A percentile compares a stretch with the other conserved stretches of the same genome.
phyloP scores from a whole-genome alignment of 768 basidiomycete genomes.

The Russula ochroleuca region DNA sequence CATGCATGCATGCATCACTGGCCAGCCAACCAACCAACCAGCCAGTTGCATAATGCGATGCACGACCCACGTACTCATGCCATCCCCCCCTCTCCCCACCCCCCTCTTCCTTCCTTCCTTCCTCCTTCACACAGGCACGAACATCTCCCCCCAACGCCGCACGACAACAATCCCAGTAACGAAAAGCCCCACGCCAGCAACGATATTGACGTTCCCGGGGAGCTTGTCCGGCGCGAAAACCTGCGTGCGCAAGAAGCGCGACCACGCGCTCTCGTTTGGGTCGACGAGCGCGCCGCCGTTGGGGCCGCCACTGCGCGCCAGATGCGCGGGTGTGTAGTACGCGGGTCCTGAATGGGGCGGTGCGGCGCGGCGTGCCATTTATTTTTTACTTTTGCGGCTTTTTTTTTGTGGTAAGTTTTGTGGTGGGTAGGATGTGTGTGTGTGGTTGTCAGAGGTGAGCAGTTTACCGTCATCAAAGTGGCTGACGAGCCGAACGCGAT shows the following conservation, averaged over 20 bases:
- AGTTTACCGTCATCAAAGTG: background rate
- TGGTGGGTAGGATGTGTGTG: background rate
- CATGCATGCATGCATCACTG: background rate
- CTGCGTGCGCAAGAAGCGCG: conserved; percentile 53
- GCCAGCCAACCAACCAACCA: too few species aligned
- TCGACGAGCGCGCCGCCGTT: conserved; percentile 43
- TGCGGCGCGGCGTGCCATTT: conserved; percentile 67
- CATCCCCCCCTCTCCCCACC: background rate
- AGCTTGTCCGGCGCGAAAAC: conserved; percentile 70
- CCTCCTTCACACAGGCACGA: conserved; percentile 55
- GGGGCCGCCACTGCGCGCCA: conserved; percentile 30
- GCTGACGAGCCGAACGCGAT: background rate
- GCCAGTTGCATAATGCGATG: background rate
- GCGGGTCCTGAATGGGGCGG: conserved; percentile 51
- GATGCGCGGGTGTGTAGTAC: conserved; percentile 48
- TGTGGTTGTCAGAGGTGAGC: background rate
- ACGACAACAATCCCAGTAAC: conserved; percentile 64
- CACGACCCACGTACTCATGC: too few species aligned
- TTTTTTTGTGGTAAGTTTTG: background rate
- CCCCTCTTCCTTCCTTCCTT: conserved; percentile 5
- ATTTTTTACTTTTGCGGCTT: conserved; percentile 7
- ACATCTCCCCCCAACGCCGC: conserved; percentile 73
- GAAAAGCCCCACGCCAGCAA: conserved; percentile 63
- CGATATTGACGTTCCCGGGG: conserved; percentile 66
- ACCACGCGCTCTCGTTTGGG: conserved; percentile 60